Evolutionary conservation across 441 rosid species (phyloP).

Genomic region (Populus tomentosa): DNA sequence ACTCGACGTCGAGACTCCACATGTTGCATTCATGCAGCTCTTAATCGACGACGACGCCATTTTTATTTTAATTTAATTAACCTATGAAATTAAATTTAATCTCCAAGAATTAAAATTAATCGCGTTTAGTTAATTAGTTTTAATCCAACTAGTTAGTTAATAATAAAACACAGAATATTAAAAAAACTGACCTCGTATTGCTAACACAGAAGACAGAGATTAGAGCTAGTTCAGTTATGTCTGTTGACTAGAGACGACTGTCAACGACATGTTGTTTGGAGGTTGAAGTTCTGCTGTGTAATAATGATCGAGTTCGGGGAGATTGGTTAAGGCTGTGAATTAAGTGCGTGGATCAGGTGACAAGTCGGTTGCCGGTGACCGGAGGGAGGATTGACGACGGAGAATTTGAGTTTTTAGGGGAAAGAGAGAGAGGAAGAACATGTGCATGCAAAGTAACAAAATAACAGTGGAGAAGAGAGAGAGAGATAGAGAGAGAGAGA

Average conservation of each 20-base stretch:
- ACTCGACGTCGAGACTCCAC: slow-evolving; percentile 47
- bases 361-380: slow-evolving; percentile 18
- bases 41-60: slow-evolving; percentile 36
- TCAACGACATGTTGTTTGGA: neutral
- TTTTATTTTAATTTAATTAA: slow-evolving; percentile 11
- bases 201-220: neutral
- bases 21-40: slow-evolving; percentile 84
- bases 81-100: slow-evolving; percentile 10
- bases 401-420: neutral
- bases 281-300: neutral
- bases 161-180: slow-evolving; percentile 17
- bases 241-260: neutral
- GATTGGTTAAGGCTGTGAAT: neutral
- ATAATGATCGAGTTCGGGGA: neutral
- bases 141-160: neutral
- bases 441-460: slow-evolving; percentile 39
- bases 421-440: slow-evolving; percentile 16
- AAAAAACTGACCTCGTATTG: slow-evolving; percentile 13
- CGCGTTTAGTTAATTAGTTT: neutral
- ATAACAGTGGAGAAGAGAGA: slow-evolving; percentile 7
- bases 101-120: slow-evolving; percentile 20
- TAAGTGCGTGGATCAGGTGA: slow-evolving; percentile 2
- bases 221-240: neutral
- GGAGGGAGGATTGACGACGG: slow-evolving; percentile 27
- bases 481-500: too few relatives aligned